phyloP scores from a whole-genome alignment of 306 rosid genomes.

The Trifolium subterraneum region DNA sequence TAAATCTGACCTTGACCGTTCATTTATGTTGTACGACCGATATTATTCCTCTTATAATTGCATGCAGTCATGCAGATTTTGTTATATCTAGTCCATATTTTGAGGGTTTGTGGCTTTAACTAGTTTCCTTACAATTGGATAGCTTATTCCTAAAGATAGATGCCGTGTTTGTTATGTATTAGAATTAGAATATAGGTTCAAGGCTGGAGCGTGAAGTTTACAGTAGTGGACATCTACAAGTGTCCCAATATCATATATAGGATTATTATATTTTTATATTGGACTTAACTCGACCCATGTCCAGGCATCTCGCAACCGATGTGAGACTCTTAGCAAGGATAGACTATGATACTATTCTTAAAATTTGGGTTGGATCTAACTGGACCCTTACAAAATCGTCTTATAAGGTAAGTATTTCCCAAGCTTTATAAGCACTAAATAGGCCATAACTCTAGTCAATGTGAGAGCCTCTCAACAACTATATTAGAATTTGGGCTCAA shows the following conservation, averaged over 20 bases:
- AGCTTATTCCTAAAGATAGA: constrained; percentile 14
- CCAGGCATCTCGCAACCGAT: no score
- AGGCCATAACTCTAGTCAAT: background rate
- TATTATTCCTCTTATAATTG: background rate
- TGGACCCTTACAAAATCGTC: background rate
- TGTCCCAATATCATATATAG: background rate
- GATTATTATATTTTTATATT: background rate
- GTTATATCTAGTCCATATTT: background rate
- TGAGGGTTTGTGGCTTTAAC: background rate
- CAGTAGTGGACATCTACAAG: background rate
- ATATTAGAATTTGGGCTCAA: background rate
- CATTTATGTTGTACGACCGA: background rate
- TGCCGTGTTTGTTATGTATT: background rate
- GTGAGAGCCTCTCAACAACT: background rate
- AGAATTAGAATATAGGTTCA: background rate
- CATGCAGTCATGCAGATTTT: background rate
- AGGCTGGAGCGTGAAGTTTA: background rate
- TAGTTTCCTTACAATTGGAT: constrained; percentile 11
- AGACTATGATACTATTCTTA: no score
- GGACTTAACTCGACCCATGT: no score
- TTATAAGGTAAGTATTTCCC: background rate
- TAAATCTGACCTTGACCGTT: background rate
- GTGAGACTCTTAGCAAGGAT: no score
- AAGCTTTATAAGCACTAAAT: background rate
- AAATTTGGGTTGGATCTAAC: no score